Conservation (phyloP, 2,329 filamentous ascomycete genomes). For the Aspergillus texensis region DNA sequence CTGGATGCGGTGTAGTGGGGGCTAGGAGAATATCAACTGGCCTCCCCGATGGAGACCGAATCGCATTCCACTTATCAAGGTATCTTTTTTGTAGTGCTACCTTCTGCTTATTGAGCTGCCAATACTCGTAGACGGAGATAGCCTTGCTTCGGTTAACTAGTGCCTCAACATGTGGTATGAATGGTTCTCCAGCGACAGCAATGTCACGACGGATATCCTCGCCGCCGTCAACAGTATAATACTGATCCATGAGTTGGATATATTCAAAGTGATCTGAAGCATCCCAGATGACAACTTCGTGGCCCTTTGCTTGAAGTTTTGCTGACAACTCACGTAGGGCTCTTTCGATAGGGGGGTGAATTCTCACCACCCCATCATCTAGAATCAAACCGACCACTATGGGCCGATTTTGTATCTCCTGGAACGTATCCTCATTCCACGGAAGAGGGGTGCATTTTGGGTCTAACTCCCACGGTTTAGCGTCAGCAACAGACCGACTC, state of each 20-base stretch:
- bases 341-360: slow-evolving; percentile 57
- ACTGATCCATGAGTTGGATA: slow-evolving; percentile 62
- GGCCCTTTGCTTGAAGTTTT: slow-evolving; percentile 51
- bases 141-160: slow-evolving; percentile 56
- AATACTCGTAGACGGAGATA: slow-evolving; percentile 67
- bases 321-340: slow-evolving; percentile 41
- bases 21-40: slow-evolving; percentile 59
- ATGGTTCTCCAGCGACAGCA: slow-evolving; percentile 59
- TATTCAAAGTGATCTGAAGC: slow-evolving; percentile 55
- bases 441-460: slow-evolving; percentile 56
- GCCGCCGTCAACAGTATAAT: slow-evolving; percentile 64
- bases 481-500: slow-evolving; percentile 52
- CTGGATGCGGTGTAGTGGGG: slow-evolving; percentile 63
- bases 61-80: slow-evolving; percentile 60
- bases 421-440: slow-evolving; percentile 55
- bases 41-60: slow-evolving; percentile 49
- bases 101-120: slow-evolving; percentile 67
- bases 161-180: slow-evolving; percentile 60
- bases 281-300: slow-evolving; percentile 59
- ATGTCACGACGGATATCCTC: slow-evolving; percentile 64
- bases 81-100: slow-evolving; percentile 57
- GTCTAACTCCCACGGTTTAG: slow-evolving; percentile 58
- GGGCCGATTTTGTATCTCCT: slow-evolving; percentile 44
- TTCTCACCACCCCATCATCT: slow-evolving; percentile 58
- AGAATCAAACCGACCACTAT: slow-evolving; percentile 54